Percentiles rank a stretch among this genome's conserved stretches.
phyloP scores from a whole-genome alignment of 2,329 filamentous ascomycete genomes.

The Trichoderma endophyticum region DNA sequence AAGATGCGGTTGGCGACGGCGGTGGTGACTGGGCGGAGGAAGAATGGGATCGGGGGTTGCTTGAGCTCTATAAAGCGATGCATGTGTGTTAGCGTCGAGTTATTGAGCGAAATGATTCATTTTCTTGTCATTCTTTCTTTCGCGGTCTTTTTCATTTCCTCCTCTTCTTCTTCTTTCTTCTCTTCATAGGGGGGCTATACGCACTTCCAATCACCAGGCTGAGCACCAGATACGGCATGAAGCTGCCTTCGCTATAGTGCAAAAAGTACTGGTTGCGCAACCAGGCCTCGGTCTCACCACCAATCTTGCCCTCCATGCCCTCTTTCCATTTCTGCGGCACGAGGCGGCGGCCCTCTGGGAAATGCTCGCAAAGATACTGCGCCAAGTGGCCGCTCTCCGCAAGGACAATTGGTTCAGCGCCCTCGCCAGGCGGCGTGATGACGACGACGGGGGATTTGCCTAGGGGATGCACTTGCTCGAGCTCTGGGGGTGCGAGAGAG shows the following conservation, averaged over 20 bases:
- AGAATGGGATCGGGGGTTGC: conserved; percentile 47
- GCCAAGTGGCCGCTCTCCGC: conserved; percentile 80
- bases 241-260: conserved; percentile 80
- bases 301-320: conserved; percentile 55
- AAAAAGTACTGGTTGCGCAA: conserved; percentile 65
- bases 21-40: conserved; percentile 50
- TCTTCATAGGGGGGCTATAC: conserved; percentile 24
- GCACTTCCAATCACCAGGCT: conserved; percentile 56
- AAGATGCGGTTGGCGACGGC: conserved; percentile 43
- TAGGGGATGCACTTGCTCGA: conserved; percentile 76
- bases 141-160: too few relatives aligned
- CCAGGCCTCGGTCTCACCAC: conserved; percentile 60
- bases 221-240: conserved; percentile 71
- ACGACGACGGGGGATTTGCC: conserved; percentile 82
- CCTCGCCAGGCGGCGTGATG: conserved; percentile 46
- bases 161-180: neutral
- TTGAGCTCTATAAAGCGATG: conserved; percentile 39
- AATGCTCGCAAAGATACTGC: conserved; percentile 75
- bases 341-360: conserved; percentile 43
- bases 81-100: neutral
- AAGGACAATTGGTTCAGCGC: conserved; percentile 55
- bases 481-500: conserved; percentile 68
- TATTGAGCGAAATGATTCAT: neutral
- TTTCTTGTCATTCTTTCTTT: neutral
- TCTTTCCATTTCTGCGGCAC: conserved; percentile 54